These are phyloP conservation scores for Inosperma sp. DNA, from an alignment of 768 basidiomycete genomes.

Conservation along the genomic window DNA sequence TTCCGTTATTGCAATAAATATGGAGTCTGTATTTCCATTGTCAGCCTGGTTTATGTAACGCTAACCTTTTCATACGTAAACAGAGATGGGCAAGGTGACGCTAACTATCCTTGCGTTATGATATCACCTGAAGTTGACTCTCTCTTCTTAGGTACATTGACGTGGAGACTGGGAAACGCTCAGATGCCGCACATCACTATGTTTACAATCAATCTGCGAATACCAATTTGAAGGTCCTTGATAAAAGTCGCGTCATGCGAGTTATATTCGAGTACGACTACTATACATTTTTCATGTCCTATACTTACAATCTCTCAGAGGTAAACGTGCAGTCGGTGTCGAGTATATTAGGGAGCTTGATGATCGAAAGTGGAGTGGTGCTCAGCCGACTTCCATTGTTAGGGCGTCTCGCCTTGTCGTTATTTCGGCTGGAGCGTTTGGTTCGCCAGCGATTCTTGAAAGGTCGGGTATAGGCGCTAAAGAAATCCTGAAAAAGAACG, in stretches of 20 bases:
- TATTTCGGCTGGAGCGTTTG: constrained; percentile 50
- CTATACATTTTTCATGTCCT: not conserved
- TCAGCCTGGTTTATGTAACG: not conserved
- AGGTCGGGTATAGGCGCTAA: constrained; percentile 57
- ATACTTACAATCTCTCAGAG: constrained; percentile 23
- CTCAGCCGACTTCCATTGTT: constrained; percentile 14
- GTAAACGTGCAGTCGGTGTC: constrained; percentile 43
- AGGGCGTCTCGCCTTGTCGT: constrained; percentile 41
- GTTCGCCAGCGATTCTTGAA: constrained; percentile 53
- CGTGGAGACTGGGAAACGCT: constrained; percentile 46
- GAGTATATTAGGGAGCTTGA: constrained; percentile 43
- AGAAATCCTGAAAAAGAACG: constrained; percentile 41
- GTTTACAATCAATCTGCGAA: constrained; percentile 45
- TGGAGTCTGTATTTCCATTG: constrained; percentile 34
- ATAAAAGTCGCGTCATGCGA: constrained; percentile 41
- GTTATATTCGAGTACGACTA: constrained; percentile 45
- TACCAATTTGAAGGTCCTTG: constrained; percentile 39
- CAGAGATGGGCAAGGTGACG: constrained; percentile 60
- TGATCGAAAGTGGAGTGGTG: constrained; percentile 22
- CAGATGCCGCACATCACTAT: constrained; percentile 51
- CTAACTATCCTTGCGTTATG: too few species aligned
- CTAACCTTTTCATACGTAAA: not conserved
- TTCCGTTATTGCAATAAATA: constrained; percentile 42
- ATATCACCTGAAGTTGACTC: too few species aligned
- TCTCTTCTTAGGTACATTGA: constrained; percentile 50